Percentiles rank a stretch among this genome's conserved stretches.
These are phyloP conservation scores for Aspergillus sp. DNA, from an alignment of 2,329 filamentous ascomycete species.

Conservation along the genomic window DNA sequence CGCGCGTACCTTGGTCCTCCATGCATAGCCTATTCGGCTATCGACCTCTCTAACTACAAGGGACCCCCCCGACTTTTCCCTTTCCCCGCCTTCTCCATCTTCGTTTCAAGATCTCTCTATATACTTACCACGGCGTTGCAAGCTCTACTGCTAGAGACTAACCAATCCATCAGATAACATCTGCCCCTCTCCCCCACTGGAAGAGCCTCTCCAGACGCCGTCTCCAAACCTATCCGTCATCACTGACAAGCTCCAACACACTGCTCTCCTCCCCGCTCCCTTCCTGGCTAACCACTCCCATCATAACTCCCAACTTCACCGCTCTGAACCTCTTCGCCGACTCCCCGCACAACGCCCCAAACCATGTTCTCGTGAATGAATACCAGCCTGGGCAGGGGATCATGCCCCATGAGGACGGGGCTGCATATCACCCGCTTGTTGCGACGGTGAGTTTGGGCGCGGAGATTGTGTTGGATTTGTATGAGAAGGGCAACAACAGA, in stretches of 20 bases:
- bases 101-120: not conserved
- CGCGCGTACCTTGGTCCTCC: too few relatives aligned
- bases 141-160: too few relatives aligned
- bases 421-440: conserved; percentile 82
- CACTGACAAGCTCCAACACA: conserved; percentile 71
- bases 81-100: not conserved
- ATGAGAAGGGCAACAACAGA: conserved; percentile 51
- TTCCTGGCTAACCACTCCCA: conserved; percentile 68
- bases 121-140: not conserved
- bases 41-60: not conserved
- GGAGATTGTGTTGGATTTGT: conserved; percentile 74
- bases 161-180: conserved; percentile 37
- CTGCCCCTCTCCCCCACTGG: conserved; percentile 76
- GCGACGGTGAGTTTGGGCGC: conserved; percentile 86
- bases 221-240: conserved; percentile 86
- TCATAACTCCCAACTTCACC: conserved; percentile 58
- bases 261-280: conserved; percentile 73
- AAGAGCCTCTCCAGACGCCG: conserved; percentile 83
- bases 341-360: conserved; percentile 75
- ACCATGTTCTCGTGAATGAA: conserved; percentile 93
- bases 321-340: conserved; percentile 52
- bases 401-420: conserved; percentile 93
- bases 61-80: not conserved
- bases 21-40: not conserved
- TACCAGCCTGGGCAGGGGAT: conserved; percentile 89